phyloP scores from a whole-genome alignment of 2,329 filamentous ascomycete species.

The Penicillium sp. region DNA sequence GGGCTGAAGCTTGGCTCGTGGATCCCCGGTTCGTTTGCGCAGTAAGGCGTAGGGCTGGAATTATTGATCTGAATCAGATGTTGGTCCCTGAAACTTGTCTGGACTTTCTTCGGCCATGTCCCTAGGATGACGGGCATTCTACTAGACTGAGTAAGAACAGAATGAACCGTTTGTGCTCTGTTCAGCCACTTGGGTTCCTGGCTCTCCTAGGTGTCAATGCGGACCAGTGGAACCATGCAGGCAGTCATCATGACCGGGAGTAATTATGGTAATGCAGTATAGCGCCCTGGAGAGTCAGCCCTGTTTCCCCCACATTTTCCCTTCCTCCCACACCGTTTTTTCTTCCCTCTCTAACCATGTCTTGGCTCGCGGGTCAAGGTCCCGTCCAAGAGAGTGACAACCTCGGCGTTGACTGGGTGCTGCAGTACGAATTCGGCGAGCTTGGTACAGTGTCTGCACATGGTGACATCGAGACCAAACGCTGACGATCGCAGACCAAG shows the following conservation, averaged over 20 bases:
- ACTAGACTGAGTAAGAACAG: not conserved
- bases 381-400: slow-evolving; percentile 47
- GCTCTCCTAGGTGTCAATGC: not conserved
- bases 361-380: slow-evolving; percentile 24
- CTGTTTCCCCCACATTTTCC: slow-evolving; percentile 7
- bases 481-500: slow-evolving; percentile 53
- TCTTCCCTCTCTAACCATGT: slow-evolving; percentile 19
- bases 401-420: slow-evolving; percentile 81
- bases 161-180: not conserved
- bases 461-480: slow-evolving; percentile 6
- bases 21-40: slow-evolving; percentile 5
- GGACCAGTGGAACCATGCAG: not conserved
- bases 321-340: slow-evolving; percentile 5
- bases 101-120: too few species aligned
- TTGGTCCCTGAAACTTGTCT: too few species aligned
- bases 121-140: too few species aligned
- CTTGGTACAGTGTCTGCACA: slow-evolving; percentile 49
- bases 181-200: too few species aligned
- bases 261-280: not conserved
- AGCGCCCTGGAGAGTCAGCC: not conserved
- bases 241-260: not conserved
- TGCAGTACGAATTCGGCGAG: slow-evolving; percentile 71
- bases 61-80: not conserved
- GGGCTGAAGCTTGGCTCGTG: slow-evolving; percentile 32
- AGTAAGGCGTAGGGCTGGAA: not conserved